Evolutionary conservation across 1,139 yeast species (phyloP).

Genomic region (Arxiozyma bovina): DNA sequence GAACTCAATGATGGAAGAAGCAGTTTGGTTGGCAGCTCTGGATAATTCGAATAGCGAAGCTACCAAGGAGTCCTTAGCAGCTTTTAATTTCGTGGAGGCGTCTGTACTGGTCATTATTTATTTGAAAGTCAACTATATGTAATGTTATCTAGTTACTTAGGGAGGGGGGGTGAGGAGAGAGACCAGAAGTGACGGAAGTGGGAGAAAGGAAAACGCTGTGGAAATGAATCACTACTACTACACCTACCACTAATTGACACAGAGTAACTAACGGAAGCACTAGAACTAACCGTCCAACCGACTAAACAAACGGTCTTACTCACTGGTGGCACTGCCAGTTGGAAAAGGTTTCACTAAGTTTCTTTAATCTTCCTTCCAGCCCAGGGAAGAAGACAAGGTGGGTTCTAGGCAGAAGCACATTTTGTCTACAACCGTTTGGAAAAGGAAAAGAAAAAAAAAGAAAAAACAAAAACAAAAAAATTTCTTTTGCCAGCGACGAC

Average conservation of each 20-base stretch:
- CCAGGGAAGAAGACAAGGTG: neutral
- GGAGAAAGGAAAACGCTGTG: neutral
- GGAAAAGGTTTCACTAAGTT: neutral
- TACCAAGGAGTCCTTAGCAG: conserved; percentile 41
- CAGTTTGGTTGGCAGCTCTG: conserved; percentile 73
- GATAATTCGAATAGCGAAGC: conserved; percentile 72
- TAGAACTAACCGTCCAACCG: neutral
- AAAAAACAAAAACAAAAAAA: no score
- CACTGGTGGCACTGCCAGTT: neutral
- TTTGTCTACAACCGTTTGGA: no score
- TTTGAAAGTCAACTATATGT: conserved; percentile 4
- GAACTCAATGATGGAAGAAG: conserved; percentile 66
- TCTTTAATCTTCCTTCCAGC: neutral
- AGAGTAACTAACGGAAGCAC: neutral
- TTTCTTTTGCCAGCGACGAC: neutral
- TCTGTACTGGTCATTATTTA: conserved; percentile 20
- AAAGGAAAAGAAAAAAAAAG: neutral
- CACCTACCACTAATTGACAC: neutral
- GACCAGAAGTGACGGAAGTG: no score
- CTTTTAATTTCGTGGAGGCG: conserved; percentile 25
- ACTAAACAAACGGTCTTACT: neutral
- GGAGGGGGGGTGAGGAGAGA: neutral
- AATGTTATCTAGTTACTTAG: neutral
- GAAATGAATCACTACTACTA: no score
- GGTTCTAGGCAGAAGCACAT: neutral